These are phyloP conservation scores for Candida sonorensis DNA, from an alignment of 805 yeast genomes.

Conservation along the genomic window DNA sequence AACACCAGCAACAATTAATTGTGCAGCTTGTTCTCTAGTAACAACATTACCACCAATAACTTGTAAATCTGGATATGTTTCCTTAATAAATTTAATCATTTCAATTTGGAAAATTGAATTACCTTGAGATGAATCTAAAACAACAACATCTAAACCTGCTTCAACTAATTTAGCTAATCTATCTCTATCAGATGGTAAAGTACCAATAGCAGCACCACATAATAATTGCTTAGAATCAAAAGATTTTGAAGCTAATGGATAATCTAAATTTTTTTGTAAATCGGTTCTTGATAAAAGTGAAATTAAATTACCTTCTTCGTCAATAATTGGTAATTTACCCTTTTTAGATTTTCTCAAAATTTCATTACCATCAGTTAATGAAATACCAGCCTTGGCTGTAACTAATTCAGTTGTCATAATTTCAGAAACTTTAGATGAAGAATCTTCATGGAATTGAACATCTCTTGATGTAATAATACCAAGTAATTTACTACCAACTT, in stretches of 20 bases:
- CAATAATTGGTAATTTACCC: slow-evolving; percentile 96
- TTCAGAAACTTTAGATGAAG: slow-evolving; percentile 52
- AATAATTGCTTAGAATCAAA: slow-evolving; percentile 88
- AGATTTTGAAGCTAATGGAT: slow-evolving; percentile 93
- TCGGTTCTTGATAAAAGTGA: slow-evolving; percentile 93
- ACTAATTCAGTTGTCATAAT: slow-evolving; percentile 88
- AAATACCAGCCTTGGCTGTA: slow-evolving; percentile 78
- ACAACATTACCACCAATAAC: slow-evolving; percentile 98
- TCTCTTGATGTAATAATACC: slow-evolving; percentile 98
- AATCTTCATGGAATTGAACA: slow-evolving; percentile 86
- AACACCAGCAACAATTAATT: slow-evolving; percentile 90
- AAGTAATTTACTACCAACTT: slow-evolving; percentile 79
- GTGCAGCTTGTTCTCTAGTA: slow-evolving; percentile 98
- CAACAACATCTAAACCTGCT: slow-evolving; percentile 96
- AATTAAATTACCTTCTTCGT: slow-evolving; percentile 64
- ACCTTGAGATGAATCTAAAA: slow-evolving; percentile 95
- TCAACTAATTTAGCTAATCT: slow-evolving; percentile 81
- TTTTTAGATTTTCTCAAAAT: slow-evolving; percentile 88
- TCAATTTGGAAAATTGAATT: slow-evolving; percentile 91
- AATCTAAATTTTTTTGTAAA: slow-evolving; percentile 89
- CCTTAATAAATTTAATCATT: slow-evolving; percentile 88
- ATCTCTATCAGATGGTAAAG: slow-evolving; percentile 79
- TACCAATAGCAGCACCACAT: slow-evolving; percentile 99
- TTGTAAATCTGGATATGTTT: slow-evolving; percentile 69
- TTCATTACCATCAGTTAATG: slow-evolving; percentile 80